phyloP scores from a whole-genome alignment of 2,329 filamentous ascomycete genomes.

The Fusarium circinatum region DNA sequence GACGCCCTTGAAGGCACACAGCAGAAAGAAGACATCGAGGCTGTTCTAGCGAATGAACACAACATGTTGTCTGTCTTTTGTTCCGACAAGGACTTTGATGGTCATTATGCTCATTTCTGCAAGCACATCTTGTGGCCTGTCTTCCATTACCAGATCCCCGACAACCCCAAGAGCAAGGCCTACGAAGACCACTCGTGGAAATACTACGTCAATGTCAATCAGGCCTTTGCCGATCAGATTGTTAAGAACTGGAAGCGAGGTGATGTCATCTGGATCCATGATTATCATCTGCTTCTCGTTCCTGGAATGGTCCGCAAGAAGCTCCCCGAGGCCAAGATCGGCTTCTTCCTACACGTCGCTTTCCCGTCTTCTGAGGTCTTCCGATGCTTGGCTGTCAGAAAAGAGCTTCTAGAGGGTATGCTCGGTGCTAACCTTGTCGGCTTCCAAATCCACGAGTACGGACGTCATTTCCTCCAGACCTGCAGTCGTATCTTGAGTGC shows the following conservation, averaged over 20 bases:
- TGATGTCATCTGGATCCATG: slow-evolving; percentile 94
- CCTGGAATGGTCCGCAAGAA: slow-evolving; percentile 90
- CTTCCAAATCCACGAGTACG: slow-evolving; percentile 94
- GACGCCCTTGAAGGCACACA: slow-evolving; percentile 80
- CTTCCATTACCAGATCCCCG: slow-evolving; percentile 97
- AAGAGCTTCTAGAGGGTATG: slow-evolving; percentile 89
- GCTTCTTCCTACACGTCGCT: slow-evolving; percentile 93
- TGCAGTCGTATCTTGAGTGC: slow-evolving; percentile 92
- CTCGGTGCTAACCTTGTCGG: slow-evolving; percentile 91
- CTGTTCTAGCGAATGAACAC: slow-evolving; percentile 81
- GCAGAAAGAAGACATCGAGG: slow-evolving; percentile 84
- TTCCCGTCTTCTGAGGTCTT: slow-evolving; percentile 98
- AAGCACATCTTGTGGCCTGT: slow-evolving; percentile 98
- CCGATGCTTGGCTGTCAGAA: slow-evolving; percentile 86
- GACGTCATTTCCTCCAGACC: slow-evolving; percentile 93
- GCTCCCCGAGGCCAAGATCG: slow-evolving; percentile 92
- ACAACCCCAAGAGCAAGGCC: slow-evolving; percentile 97
- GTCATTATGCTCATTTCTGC: slow-evolving; percentile 95
- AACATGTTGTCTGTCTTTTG: slow-evolving; percentile 87
- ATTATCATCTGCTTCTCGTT: slow-evolving; percentile 92
- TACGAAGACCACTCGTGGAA: slow-evolving; percentile 98
- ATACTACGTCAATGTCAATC: slow-evolving; percentile 92
- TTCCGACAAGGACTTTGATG: slow-evolving; percentile 91
- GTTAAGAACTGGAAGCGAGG: slow-evolving; percentile 92
- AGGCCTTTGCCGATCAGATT: slow-evolving; percentile 91